Evolutionary conservation across 106 monocot genomes (phyloP).

Genomic region (Dendrobium catenatum): DNA sequence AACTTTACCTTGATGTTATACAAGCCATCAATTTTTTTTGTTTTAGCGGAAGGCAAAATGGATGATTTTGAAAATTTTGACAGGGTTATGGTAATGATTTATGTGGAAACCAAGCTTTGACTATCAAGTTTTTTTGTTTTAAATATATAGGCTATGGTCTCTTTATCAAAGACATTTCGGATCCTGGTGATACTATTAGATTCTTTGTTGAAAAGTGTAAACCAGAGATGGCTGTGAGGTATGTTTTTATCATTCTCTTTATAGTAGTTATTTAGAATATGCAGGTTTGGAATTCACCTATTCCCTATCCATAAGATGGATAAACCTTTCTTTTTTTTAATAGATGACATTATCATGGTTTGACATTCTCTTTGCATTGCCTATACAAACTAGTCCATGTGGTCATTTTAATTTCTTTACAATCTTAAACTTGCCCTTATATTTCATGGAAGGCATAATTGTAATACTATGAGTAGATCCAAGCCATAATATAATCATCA

Average conservation of each 20-base stretch:
- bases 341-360: neutral
- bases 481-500: neutral
- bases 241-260: slow-evolving; percentile 6
- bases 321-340: neutral
- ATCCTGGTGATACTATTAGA: slow-evolving; percentile 56
- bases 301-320: neutral
- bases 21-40: neutral
- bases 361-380: neutral
- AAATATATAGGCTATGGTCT: slow-evolving; percentile 50
- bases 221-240: slow-evolving; percentile 69
- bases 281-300: neutral
- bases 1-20: neutral
- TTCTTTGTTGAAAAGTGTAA: slow-evolving; percentile 58
- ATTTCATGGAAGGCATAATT: neutral
- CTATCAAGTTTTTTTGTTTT: slow-evolving; percentile 10
- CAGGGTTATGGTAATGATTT: neutral
- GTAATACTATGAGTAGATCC: neutral
- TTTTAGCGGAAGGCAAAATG: neutral
- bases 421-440: neutral
- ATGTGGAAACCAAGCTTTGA: neutral
- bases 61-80: neutral
- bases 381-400: neutral
- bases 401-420: neutral
- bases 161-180: slow-evolving; percentile 43
- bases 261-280: neutral